Base-by-base conservation (phyloP, 805 yeast genomes). In the Priceomyces melissophilus region DNA sequence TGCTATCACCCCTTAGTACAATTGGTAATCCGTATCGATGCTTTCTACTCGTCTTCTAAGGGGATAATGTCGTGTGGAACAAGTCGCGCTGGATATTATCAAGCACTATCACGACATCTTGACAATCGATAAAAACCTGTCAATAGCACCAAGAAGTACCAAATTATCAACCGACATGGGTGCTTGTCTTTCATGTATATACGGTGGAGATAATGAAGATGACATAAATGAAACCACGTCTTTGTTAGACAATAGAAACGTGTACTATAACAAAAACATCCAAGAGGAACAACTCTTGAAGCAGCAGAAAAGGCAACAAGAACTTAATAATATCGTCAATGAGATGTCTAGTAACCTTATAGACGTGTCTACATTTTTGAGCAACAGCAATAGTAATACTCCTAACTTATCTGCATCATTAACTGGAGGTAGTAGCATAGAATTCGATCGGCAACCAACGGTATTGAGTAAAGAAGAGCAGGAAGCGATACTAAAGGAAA, bases 251-350 rank as follows among this genome's bases (percentile, higher is more conserved):
- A 54, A 55, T 47, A 59, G 55, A 33, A 54, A 51, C 31, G 29
- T 48, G n/a, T 55, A 55, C 45, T 49, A 61, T 23, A 67, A 61
- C 50, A 63, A 67, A 27, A 52, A 52, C 23, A 47, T 54, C 46
- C 76, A 65, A 52, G 69, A 57, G 49, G 70, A 56, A 43, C 66
- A 54, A 40, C 44, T 65, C 29, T 57, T 55, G 45, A 68, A 68
- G 44, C 71, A 67, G 47, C 71, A 65, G 40, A 63, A 63, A 40
- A 57, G 80, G 45, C 78, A 75, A 45, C 70, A 65, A 35, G 78
- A 75, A 45, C 56, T 75, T 33, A 69, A 68, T 41, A 53, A 55
- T 17, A 73, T 75, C 11, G 80, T 75, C 35, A 68, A 68, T 46
- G 78, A 73, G n/a, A 47, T 61, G 16, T 48, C 50, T 23, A 69